Percentiles rank a stretch among this genome's conserved stretches.
These are phyloP conservation scores for Pneumocystis oryctolagi DNA, from an alignment of 1,139 yeast genomes.

Conservation along the genomic window DNA sequence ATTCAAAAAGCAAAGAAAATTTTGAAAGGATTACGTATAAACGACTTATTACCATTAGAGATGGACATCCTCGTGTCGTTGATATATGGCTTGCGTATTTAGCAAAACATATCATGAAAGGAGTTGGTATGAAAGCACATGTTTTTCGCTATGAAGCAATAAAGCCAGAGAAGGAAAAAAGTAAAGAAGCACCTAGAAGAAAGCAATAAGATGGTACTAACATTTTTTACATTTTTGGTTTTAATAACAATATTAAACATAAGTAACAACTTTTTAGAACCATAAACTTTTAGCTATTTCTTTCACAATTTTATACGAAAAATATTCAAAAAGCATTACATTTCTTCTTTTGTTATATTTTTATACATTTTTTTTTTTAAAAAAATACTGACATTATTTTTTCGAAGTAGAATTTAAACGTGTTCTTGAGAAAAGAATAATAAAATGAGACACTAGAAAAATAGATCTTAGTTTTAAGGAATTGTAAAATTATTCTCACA, in stretches of 20 bases:
- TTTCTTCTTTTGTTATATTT: no score
- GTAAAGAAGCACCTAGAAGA: background rate
- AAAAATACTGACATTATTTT: no score
- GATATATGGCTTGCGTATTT: slow-evolving; percentile 72
- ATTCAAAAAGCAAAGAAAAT: slow-evolving; percentile 88
- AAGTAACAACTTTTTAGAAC: background rate
- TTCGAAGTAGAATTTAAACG: no score
- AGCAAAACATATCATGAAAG: slow-evolving; percentile 61
- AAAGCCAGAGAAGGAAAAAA: background rate
- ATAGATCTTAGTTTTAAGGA: background rate
- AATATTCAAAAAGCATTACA: background rate
- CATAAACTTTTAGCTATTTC: no score
- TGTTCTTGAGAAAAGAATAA: no score
- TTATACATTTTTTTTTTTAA: no score
- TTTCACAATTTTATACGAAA: no score
- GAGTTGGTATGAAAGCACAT: slow-evolving; percentile 69
- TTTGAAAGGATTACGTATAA: slow-evolving; percentile 77
- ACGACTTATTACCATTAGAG: slow-evolving; percentile 60
- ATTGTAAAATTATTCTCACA: background rate
- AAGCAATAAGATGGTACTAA: background rate
- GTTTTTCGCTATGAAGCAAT: slow-evolving; percentile 5
- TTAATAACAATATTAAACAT: background rate
- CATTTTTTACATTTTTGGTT: background rate
- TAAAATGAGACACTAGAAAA: background rate
- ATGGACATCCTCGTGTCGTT: slow-evolving; percentile 70